phyloP scores from a whole-genome alignment of 768 basidiomycete species.

The Cystofilobasidium ferigula region DNA sequence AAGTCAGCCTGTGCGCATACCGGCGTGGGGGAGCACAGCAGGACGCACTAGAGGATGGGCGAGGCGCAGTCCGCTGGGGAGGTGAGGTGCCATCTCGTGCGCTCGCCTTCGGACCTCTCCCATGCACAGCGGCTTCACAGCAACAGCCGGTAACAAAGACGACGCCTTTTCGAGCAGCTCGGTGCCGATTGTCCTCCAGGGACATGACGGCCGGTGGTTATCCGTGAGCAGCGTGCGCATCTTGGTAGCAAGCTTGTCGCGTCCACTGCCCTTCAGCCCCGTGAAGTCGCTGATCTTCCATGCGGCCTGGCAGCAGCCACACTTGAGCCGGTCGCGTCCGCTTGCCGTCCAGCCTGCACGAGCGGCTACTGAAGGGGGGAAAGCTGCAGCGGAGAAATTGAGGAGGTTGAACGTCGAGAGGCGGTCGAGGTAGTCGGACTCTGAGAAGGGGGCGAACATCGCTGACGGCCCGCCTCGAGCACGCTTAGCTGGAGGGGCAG shows the following conservation, averaged over 20 bases:
- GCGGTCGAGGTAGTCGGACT: neutral
- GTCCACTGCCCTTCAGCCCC: neutral
- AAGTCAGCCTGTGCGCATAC: too few species aligned
- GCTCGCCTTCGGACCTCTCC: neutral
- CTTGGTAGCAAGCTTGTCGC: neutral
- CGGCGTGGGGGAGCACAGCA: too few species aligned
- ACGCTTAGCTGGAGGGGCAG: neutral
- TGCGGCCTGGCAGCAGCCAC: neutral
- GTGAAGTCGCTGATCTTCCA: conserved; percentile 7
- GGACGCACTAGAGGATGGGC: neutral
- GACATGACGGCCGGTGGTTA: neutral
- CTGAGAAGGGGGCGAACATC: neutral
- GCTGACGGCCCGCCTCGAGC: neutral
- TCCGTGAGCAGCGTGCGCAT: neutral
- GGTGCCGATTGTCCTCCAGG: neutral
- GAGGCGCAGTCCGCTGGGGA: neutral
- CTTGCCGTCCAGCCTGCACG: neutral
- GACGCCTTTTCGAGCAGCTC: neutral
- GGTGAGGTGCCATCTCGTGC: neutral
- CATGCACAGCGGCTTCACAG: neutral
- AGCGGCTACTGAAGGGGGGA: neutral
- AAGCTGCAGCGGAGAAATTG: neutral
- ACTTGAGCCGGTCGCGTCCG: neutral
- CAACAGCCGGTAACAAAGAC: neutral
- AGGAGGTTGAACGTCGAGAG: neutral